Evolutionary conservation across 352 stramenopile species (phyloP).

Genomic region (Globisporangium viniferum): DNA sequence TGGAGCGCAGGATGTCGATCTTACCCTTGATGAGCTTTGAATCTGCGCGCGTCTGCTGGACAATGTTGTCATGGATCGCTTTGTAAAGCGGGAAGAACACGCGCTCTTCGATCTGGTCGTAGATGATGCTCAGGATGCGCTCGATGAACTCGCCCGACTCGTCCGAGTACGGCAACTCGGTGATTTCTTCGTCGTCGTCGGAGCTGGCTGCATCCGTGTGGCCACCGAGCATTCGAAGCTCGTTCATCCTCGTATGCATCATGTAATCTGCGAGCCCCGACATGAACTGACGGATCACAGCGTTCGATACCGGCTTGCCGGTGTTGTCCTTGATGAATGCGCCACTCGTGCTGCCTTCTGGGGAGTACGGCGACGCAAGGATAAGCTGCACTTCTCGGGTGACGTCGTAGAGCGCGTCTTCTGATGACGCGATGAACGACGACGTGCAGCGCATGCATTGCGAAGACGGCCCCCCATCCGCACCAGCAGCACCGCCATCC

Average conservation of each 20-base stretch:
- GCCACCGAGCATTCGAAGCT: conserved; percentile 61
- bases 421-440: conserved; percentile 78
- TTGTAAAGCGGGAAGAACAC: conserved; percentile 81
- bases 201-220: conserved; percentile 26
- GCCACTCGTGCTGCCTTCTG: conserved; percentile 70
- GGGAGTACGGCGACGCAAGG: conserved; percentile 79
- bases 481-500: conserved; percentile 28
- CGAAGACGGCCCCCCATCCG: neutral
- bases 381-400: conserved; percentile 80
- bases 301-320: conserved; percentile 41
- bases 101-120: conserved; percentile 84
- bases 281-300: conserved; percentile 73
- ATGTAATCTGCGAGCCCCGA: conserved; percentile 75
- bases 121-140: conserved; percentile 63
- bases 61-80: conserved; percentile 62
- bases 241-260: conserved; percentile 76
- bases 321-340: conserved; percentile 72
- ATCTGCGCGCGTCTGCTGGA: conserved; percentile 52
- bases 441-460: conserved; percentile 66
- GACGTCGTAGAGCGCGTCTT: conserved; percentile 71
- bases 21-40: conserved; percentile 73
- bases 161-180: conserved; percentile 15
- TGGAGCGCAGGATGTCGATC: conserved; percentile 75
- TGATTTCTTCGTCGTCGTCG: conserved; percentile 27
- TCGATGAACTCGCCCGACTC: conserved; percentile 56